Percentiles rank a stretch among this genome's conserved stretches.
Evolutionary conservation across 345 rosid species (phyloP).

Genomic region (Pistacia vera): DNA sequence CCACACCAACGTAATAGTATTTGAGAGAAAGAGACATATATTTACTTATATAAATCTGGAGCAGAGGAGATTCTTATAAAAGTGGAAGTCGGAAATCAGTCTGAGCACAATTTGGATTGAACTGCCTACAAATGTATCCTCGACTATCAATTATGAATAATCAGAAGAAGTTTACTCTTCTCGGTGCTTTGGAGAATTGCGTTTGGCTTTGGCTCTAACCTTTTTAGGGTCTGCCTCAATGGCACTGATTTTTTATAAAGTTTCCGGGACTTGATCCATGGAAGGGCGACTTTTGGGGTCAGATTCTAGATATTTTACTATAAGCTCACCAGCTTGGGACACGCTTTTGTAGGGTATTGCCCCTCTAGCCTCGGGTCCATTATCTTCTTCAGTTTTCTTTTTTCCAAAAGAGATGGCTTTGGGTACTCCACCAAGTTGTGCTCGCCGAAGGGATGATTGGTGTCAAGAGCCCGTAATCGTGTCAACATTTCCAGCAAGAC

Average conservation of each 20-base stretch:
- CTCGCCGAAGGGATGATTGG: conserved; percentile 43
- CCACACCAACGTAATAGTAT: too few species aligned
- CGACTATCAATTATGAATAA: too few species aligned
- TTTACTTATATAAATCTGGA: too few species aligned
- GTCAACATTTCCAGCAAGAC: conserved; percentile 77
- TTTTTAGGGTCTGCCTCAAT: conserved; percentile 37
- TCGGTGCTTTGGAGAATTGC: background rate
- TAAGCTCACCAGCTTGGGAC: conserved; percentile 45
- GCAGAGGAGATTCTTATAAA: too few species aligned
- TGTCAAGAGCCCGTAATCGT: conserved; percentile 65
- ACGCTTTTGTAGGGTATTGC: conserved; percentile 57
- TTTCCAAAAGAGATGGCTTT: conserved; percentile 43
- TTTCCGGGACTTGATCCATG: conserved; percentile 61
- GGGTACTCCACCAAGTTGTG: conserved; percentile 67
- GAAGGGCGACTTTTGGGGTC: conserved; percentile 73
- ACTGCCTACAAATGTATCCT: too few species aligned
- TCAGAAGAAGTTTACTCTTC: background rate
- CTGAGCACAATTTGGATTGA: too few species aligned
- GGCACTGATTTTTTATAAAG: conserved; percentile 36
- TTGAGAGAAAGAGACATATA: too few species aligned
- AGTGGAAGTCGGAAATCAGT: too few species aligned
- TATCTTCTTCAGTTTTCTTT: conserved; percentile 59
- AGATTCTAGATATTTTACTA: conserved; percentile 49
- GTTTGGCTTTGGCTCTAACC: background rate
- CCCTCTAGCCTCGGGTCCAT: conserved; percentile 69